A percentile compares a stretch with the other conserved stretches of the same genome.
Evolutionary conservation across 2,329 filamentous ascomycete genomes (phyloP).

Genomic region (Monosporascus sp.): DNA sequence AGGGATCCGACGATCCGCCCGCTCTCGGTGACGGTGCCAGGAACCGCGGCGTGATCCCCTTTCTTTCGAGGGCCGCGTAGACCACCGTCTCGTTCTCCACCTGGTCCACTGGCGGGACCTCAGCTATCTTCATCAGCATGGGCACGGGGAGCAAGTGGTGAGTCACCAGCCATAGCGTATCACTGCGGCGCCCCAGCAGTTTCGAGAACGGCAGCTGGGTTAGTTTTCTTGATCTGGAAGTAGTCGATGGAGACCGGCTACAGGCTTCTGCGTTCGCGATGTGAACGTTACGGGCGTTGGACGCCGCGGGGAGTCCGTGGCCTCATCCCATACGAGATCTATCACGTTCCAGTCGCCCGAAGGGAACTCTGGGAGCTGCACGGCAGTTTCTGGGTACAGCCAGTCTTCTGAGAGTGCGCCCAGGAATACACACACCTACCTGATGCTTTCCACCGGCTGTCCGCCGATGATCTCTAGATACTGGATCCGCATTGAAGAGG

Average conservation of each 20-base stretch:
- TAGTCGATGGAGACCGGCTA: not conserved
- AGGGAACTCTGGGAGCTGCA: not conserved
- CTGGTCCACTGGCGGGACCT: not conserved
- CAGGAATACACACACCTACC: not conserved
- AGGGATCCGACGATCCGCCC: not conserved
- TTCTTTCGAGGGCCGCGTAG: not conserved
- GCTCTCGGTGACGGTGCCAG: not conserved
- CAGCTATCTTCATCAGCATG: not conserved
- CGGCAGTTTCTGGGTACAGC: not conserved
- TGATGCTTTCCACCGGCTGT: not conserved
- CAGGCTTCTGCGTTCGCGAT: not conserved
- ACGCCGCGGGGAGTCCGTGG: not conserved
- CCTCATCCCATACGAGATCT: not conserved
- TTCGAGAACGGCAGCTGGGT: not conserved
- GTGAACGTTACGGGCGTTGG: not conserved
- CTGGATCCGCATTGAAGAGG: not conserved
- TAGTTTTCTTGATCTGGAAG: not conserved
- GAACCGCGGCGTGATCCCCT: not conserved
- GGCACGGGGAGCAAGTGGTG: not conserved
- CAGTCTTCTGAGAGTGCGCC: not conserved
- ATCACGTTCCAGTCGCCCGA: not conserved
- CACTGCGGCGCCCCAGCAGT: not conserved
- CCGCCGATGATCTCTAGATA: not conserved
- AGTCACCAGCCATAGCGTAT: not conserved
- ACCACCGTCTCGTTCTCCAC: not conserved